Conservation (phyloP, 306 rosid species). For the Fagus crenata region DNA sequence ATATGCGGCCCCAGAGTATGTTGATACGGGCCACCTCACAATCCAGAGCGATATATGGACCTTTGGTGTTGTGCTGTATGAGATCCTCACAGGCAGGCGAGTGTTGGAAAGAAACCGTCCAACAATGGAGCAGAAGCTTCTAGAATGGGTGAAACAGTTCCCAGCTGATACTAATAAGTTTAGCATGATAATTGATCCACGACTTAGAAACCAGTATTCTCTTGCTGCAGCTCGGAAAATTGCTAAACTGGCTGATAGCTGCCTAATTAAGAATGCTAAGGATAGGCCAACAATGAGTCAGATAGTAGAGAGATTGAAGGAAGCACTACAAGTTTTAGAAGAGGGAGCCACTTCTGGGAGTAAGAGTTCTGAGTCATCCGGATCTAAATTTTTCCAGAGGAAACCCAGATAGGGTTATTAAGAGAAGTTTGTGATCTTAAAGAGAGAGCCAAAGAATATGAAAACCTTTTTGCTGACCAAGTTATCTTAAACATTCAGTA, state of each 20-base stretch:
- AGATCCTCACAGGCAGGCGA: slow-evolving; percentile 84
- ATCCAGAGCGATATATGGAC: slow-evolving; percentile 77
- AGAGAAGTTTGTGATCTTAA: not conserved
- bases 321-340: slow-evolving; percentile 63
- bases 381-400: slow-evolving; percentile 34
- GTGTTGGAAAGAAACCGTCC: slow-evolving; percentile 65
- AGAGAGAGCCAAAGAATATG: slow-evolving; percentile 18
- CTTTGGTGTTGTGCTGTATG: slow-evolving; percentile 93
- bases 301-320: slow-evolving; percentile 60
- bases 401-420: slow-evolving; percentile 36
- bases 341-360: slow-evolving; percentile 28
- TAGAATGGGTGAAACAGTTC: slow-evolving; percentile 74
- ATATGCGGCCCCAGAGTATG: slow-evolving; percentile 93
- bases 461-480: not conserved
- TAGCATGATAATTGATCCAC: slow-evolving; percentile 73
- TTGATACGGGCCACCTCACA: slow-evolving; percentile 79
- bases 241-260: slow-evolving; percentile 78
- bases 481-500: not conserved
- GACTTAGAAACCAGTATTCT: slow-evolving; percentile 57
- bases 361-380: slow-evolving; percentile 29
- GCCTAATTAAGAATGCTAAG: slow-evolving; percentile 74
- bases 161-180: slow-evolving; percentile 59
- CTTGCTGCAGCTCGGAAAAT: slow-evolving; percentile 49
- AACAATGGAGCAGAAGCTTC: slow-evolving; percentile 62
- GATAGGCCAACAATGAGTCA: slow-evolving; percentile 79